Base-by-base conservation (phyloP, 176 grass and related monocot species). In the Saccharum officinarum region DNA sequence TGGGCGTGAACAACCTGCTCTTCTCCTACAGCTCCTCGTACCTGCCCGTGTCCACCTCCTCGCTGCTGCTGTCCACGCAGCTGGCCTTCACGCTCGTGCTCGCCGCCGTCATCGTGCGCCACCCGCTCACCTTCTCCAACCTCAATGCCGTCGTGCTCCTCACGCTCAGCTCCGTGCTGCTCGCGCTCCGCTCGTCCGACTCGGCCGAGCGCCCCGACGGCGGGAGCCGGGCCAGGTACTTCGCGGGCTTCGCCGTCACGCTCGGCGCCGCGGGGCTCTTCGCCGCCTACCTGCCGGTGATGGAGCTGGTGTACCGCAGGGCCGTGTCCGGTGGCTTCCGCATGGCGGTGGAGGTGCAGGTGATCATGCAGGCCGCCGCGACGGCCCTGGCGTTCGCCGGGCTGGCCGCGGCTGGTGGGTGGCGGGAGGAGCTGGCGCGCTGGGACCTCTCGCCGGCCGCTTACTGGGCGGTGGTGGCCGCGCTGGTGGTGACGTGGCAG, bases 21-120 rank as follows among this genome's bases (percentile, higher is more conserved):
- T 84, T 94, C 82, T 80, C 97, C 5, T 96, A 91, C 78, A 92
- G 97, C 69, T 76, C 88, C 7, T 97, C 97, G 3, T 92, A 89
- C 86, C 94, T 99, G 41, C 97, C 97, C 15, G 94, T 99, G 16
- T 99, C 97, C 68, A 97, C 97, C 57, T 92, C 94, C 10, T 99
- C 94, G 33, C 90, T 99, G 50, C 79, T 99, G 61, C 97, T 99
- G 61, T 99, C 97, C 9, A 91, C 90, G 28, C 97, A 99, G 73
- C 89, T 99, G 77, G 94, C 82, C 3, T 97, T 99, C 92, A 94
- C 90, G 23, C 92, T 99, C 23, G 37, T 97, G 20, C 94, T 99
- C 31, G 90, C 94, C 17, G 92, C 88, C 33, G 30, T 88, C 45
- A 87, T 99, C 88, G 97, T 99, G 83, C 88, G 86, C 59, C 93